These are phyloP conservation scores for Incumbomyces lentus DNA, from an alignment of 2,329 filamentous ascomycete genomes.

Conservation along the genomic window DNA sequence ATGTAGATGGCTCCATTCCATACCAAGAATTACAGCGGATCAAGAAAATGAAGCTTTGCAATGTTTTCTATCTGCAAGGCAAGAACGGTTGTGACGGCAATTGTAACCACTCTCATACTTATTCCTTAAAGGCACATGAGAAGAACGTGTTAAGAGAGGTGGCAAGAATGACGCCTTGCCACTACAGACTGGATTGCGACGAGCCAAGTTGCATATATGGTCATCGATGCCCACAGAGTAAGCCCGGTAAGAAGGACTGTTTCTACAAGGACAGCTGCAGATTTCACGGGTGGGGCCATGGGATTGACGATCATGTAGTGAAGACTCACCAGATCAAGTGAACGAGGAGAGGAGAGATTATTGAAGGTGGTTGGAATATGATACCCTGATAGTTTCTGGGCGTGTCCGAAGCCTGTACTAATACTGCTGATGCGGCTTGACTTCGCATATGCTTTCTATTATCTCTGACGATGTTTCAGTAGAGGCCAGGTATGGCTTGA, in stretches of 20 bases:
- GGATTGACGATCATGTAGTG: conserved; percentile 47
- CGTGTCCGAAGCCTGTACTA: no score
- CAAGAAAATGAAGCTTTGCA: conserved; percentile 54
- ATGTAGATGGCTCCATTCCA: conserved; percentile 38
- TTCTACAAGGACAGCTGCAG: conserved; percentile 49
- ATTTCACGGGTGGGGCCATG: conserved; percentile 48
- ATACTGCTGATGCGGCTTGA: no score
- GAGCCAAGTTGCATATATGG: conserved; percentile 55
- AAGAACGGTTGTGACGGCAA: conserved; percentile 44
- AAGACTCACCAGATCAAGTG: conserved; percentile 36
- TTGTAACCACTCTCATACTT: conserved; percentile 48
- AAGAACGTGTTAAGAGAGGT: conserved; percentile 46
- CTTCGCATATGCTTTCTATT: no score
- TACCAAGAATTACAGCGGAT: conserved; percentile 48
- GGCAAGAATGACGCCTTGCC: conserved; percentile 53
- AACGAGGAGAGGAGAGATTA: neutral
- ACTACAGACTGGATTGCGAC: conserved; percentile 46
- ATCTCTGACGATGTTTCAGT: no score
- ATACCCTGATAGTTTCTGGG: conserved; percentile 3
- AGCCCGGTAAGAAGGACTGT: conserved; percentile 44
- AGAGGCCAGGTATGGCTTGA: no score
- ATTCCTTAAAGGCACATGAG: conserved; percentile 44
- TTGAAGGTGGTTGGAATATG: neutral
- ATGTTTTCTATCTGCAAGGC: conserved; percentile 48
- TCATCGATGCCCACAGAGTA: conserved; percentile 49